phyloP scores from a whole-genome alignment of 1,139 yeast species.

The Sugiyamaella grinbergsii region DNA sequence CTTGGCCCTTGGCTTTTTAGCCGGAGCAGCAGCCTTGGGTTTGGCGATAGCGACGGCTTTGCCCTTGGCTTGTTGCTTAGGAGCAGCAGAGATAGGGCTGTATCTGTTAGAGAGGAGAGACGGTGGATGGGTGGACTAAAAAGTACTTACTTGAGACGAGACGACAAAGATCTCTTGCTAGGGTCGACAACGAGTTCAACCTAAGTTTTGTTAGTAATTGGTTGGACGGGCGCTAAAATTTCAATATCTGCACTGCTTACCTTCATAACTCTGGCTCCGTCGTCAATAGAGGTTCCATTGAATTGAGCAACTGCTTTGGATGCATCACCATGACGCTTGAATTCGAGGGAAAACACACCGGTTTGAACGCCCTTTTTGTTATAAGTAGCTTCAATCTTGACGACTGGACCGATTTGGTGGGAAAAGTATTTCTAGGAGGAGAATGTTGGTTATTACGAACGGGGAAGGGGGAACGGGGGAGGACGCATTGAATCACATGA shows the following conservation, averaged over 20 bases:
- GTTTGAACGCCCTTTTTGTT: slow-evolving; percentile 88
- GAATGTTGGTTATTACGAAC: slow-evolving; percentile 16
- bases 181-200: slow-evolving; percentile 90
- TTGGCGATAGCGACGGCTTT: slow-evolving; percentile 39
- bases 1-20: slow-evolving; percentile 34
- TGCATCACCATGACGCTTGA: slow-evolving; percentile 70
- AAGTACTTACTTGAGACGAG: slow-evolving; percentile 50
- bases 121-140: too few species aligned
- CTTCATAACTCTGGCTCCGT: slow-evolving; percentile 75
- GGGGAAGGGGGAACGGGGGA: slow-evolving; percentile 19
- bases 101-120: slow-evolving; percentile 5
- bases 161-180: slow-evolving; percentile 69
- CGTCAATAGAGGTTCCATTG: slow-evolving; percentile 92
- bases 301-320: slow-evolving; percentile 75
- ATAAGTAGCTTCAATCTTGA: slow-evolving; percentile 69
- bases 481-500: slow-evolving; percentile 14
- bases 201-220: slow-evolving; percentile 33
- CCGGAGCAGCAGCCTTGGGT: slow-evolving; percentile 39
- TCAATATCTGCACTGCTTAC: slow-evolving; percentile 30
- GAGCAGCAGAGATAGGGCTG: slow-evolving; percentile 22
- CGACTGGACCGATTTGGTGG: slow-evolving; percentile 85
- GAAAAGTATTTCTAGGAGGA: slow-evolving; percentile 81
- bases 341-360: slow-evolving; percentile 87
- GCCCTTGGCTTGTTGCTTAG: slow-evolving; percentile 28
- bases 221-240: too few species aligned